phyloP scores from a whole-genome alignment of 2,329 filamentous ascomycete species.

The Nannizziopsis barbatae region DNA sequence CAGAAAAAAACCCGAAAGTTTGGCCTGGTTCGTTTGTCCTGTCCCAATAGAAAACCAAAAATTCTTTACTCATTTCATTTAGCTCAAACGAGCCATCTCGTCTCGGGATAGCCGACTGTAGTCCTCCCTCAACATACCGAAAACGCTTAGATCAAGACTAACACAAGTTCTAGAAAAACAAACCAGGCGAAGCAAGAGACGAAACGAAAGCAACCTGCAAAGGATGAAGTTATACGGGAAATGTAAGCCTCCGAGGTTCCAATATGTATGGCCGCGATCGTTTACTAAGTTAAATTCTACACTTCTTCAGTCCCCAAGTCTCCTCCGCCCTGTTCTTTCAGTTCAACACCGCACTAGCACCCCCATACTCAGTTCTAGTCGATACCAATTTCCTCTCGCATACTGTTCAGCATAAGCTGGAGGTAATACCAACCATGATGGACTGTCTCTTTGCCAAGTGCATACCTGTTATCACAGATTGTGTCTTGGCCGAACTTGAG shows the following conservation, averaged over 20 bases:
- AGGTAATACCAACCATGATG: conserved; percentile 80
- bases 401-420: conserved; percentile 82
- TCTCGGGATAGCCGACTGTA: conserved; percentile 63
- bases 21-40: conserved; percentile 44
- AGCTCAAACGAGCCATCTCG: conserved; percentile 71
- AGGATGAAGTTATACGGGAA: conserved; percentile 59
- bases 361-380: conserved; percentile 69
- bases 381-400: conserved; percentile 89
- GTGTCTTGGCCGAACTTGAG: conserved; percentile 74
- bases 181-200: conserved; percentile 54
- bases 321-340: conserved; percentile 78
- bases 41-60: background rate
- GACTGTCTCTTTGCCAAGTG: conserved; percentile 87
- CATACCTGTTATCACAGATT: conserved; percentile 74
- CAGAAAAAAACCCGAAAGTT: conserved; percentile 90
- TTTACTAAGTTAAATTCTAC: conserved; percentile 8
- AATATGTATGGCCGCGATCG: background rate
- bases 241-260: conserved; percentile 38
- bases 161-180: conserved; percentile 45
- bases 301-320: conserved; percentile 53
- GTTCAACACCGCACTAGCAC: conserved; percentile 74
- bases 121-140: background rate
- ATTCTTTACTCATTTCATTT: background rate
- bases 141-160: background rate
- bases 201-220: conserved; percentile 44